Percentiles rank a stretch among this genome's conserved stretches.
Conservation (phyloP, 441 rosid species). For the Populus tomentosa region DNA sequence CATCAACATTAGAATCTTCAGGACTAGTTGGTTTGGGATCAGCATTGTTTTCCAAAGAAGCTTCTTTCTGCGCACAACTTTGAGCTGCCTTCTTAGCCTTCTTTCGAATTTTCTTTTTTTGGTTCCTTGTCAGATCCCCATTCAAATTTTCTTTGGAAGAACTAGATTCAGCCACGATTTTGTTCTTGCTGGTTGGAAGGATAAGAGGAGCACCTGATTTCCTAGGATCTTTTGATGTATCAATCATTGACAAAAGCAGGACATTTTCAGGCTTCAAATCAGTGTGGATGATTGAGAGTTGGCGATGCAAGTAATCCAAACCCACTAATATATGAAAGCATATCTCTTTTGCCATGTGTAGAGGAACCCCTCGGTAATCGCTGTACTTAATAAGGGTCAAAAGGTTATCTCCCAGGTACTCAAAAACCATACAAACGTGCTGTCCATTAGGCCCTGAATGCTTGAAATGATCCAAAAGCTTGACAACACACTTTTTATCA, state of each 20-base stretch:
- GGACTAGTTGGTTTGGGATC: conserved; percentile 25
- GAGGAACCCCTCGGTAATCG: conserved; percentile 54
- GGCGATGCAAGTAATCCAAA: conserved; percentile 60
- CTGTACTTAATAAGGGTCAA: conserved; percentile 63
- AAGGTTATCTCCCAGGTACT: conserved; percentile 80
- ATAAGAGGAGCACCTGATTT: conserved; percentile 43
- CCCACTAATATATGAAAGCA: conserved; percentile 60
- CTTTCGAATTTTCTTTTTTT: conserved; percentile 59
- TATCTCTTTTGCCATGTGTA: conserved; percentile 55
- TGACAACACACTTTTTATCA: conserved; percentile 55
- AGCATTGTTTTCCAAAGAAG: conserved; percentile 33
- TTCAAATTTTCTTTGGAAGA: conserved; percentile 21
- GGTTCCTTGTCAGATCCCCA: conserved; percentile 53
- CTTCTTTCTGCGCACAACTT: conserved; percentile 36
- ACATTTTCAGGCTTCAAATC: conserved; percentile 77
- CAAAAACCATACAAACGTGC: conserved; percentile 77
- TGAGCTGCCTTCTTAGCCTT: conserved; percentile 60
- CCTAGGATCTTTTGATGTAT: conserved; percentile 51
- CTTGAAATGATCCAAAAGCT: conserved; percentile 74
- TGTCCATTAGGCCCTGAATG: conserved; percentile 76
- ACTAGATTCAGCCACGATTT: conserved; percentile 25
- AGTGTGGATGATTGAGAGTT: conserved; percentile 69
- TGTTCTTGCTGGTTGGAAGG: conserved; percentile 37
- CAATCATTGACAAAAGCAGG: conserved; percentile 55
- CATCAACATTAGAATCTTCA: conserved; percentile 21